phyloP scores from a whole-genome alignment of 1,284 basidiomycete genomes.

The Moesziomyces sp. region DNA sequence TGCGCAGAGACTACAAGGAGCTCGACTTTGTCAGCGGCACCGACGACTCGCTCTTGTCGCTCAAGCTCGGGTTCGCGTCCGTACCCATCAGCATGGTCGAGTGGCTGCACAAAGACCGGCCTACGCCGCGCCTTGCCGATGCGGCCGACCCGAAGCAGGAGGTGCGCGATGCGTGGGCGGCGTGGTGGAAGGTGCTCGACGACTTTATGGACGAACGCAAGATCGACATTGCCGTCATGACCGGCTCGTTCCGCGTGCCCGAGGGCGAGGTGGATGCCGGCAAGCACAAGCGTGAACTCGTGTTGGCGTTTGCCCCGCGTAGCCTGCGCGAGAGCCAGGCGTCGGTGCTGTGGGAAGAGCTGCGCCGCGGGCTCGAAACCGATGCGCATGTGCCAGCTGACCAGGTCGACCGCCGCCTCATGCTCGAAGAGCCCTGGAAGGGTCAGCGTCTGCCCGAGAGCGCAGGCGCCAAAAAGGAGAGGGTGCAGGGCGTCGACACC shows the following conservation, averaged over 20 bases:
- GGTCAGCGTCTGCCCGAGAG: slow-evolving; percentile 42
- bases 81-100: slow-evolving; percentile 53
- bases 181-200: slow-evolving; percentile 50
- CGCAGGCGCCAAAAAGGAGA: slow-evolving; percentile 50
- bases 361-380: slow-evolving; percentile 33
- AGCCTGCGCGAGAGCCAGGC: slow-evolving; percentile 19
- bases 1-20: slow-evolving; percentile 89
- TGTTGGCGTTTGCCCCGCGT: slow-evolving; percentile 37
- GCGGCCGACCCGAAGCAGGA: slow-evolving; percentile 28
- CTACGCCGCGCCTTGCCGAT: slow-evolving; percentile 1
- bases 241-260: slow-evolving; percentile 46
- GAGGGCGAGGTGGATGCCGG: slow-evolving; percentile 40
- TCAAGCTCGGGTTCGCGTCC: slow-evolving; percentile 50
- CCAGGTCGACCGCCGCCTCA: slow-evolving; percentile 26
- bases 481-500: slow-evolving; percentile 42
- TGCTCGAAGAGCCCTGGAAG: slow-evolving; percentile 55
- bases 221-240: slow-evolving; percentile 56
- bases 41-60: slow-evolving; percentile 7
- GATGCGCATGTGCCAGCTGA: slow-evolving; percentile 27
- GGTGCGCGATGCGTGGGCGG: slow-evolving; percentile 47
- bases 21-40: slow-evolving; percentile 17
- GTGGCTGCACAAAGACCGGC: slow-evolving; percentile 53
- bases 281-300: slow-evolving; percentile 58
- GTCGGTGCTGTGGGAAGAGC: slow-evolving; percentile 18
- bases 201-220: slow-evolving; percentile 52